Percentiles rank a stretch among this genome's conserved stretches.
phyloP scores from a whole-genome alignment of 768 basidiomycete species.

The Suillus paluster region DNA sequence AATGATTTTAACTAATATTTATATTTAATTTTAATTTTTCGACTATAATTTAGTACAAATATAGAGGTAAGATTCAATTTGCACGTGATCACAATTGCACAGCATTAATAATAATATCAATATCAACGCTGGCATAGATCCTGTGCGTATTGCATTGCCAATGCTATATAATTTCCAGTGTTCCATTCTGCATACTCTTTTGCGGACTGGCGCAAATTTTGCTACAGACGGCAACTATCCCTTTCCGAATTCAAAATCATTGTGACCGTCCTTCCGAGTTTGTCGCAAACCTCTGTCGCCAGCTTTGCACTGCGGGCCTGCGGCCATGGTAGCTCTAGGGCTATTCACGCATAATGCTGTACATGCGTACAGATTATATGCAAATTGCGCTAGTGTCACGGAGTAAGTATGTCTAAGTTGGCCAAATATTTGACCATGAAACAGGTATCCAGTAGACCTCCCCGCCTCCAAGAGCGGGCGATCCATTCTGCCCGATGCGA shows the following conservation, averaged over 20 bases:
- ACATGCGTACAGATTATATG: not conserved
- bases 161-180: not conserved
- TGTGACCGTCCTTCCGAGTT: not conserved
- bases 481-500: not conserved
- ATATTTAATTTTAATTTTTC: too few relatives aligned
- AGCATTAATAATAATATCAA: too few relatives aligned
- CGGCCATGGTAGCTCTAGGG: too few relatives aligned
- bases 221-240: not conserved
- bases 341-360: not conserved
- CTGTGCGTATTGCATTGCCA: too few relatives aligned
- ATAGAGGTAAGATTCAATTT: not conserved
- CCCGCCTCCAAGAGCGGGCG: not conserved
- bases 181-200: not conserved
- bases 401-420: not conserved
- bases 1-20: too few relatives aligned
- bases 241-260: not conserved
- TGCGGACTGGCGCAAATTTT: not conserved
- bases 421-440: not conserved
- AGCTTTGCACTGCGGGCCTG: not conserved
- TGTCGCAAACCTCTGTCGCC: not conserved
- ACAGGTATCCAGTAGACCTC: not conserved
- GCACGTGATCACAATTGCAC: not conserved
- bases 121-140: too few relatives aligned
- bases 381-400: too few relatives aligned
- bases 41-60: too few relatives aligned